These are phyloP conservation scores for Akanthomyces dipterigenus DNA, from an alignment of 2,329 filamentous ascomycete species.

Conservation along the genomic window DNA sequence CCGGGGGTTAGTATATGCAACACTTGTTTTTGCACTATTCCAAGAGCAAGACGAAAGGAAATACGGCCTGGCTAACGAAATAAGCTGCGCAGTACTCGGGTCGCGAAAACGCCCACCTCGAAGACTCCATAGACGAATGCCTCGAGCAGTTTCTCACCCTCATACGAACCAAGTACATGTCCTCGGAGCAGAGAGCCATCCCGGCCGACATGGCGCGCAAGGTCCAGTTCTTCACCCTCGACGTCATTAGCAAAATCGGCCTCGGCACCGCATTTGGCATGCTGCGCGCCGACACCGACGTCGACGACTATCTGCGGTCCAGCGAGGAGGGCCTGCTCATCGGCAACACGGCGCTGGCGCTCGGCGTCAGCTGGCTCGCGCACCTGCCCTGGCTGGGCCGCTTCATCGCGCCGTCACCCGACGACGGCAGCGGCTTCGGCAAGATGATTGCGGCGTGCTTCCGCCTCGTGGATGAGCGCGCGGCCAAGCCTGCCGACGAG, in stretches of 20 bases:
- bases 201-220: constrained; percentile 41
- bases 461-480: constrained; percentile 21
- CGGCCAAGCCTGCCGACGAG: constrained; percentile 15
- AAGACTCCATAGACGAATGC: constrained; percentile 41
- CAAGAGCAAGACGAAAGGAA: not conserved
- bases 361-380: constrained; percentile 23
- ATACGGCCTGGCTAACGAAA: not conserved
- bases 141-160: constrained; percentile 39
- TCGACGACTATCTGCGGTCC: constrained; percentile 32
- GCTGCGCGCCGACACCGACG: constrained; percentile 37
- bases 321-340: constrained; percentile 27
- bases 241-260: constrained; percentile 45
- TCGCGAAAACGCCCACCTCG: constrained; percentile 45
- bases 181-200: constrained; percentile 19
- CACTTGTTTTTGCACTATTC: too few species aligned
- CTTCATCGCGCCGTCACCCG: constrained; percentile 22
- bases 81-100: constrained; percentile 40
- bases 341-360: constrained; percentile 20
- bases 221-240: constrained; percentile 44
- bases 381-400: constrained; percentile 23
- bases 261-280: constrained; percentile 45
- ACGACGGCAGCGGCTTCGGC: constrained; percentile 26
- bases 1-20: constrained; percentile 34
- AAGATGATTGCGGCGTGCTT: constrained; percentile 27
- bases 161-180: constrained; percentile 37